Base-by-base conservation (phyloP, 495 filamentous ascomycete species). In the Hamigera avellanea region DNA sequence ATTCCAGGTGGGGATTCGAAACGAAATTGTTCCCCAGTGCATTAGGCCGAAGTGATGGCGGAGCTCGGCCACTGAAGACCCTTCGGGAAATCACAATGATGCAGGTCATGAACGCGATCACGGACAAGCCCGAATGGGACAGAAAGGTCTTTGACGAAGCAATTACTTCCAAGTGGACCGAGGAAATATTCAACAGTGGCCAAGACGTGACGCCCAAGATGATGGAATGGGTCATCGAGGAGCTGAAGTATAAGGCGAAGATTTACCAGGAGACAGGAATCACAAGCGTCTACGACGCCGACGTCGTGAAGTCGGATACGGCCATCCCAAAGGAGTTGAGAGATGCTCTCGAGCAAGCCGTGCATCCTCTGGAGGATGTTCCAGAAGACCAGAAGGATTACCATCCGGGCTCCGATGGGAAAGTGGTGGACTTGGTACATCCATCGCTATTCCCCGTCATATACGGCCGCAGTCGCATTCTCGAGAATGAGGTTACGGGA, bases 341-440 rank as follows among this genome's bases (percentile, higher is more conserved):
- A n/a, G 31, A 49, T 19, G 33, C 32, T 0, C 36, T 68, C 15
- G 44, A 38, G 18, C 23, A 43, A n/a, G 56, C 46, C 6, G 47
- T 54, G 0, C 14, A 27, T n/a, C 43, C 47, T 4, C 49, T 76
- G 1, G 68, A 73, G 23, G 38, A 69, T 21, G 54, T 68, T 1
- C 62, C 69, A 7, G 56, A 61, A 10, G 41, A 52, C 0, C 14
- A 55, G 30, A 73, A 72, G 42, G 77, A 81, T 40, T 80, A 73
- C 62, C 72, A 76, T 42, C 74, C 75, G 0, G 53, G 63, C 3
- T 72, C 71, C 1, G 57, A 73, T 35, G 42, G 48, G 1, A 64
- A 67, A 34, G 78, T 81, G 0, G 57, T 80, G 1, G 62, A 81
- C 44, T 50, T 81, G 1, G 67, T 81, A 8, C 67, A 80, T 43